Percentiles rank a stretch among this genome's conserved stretches.
Evolutionary conservation across 805 yeast species (phyloP).

Genomic region (Candida silvatica): DNA sequence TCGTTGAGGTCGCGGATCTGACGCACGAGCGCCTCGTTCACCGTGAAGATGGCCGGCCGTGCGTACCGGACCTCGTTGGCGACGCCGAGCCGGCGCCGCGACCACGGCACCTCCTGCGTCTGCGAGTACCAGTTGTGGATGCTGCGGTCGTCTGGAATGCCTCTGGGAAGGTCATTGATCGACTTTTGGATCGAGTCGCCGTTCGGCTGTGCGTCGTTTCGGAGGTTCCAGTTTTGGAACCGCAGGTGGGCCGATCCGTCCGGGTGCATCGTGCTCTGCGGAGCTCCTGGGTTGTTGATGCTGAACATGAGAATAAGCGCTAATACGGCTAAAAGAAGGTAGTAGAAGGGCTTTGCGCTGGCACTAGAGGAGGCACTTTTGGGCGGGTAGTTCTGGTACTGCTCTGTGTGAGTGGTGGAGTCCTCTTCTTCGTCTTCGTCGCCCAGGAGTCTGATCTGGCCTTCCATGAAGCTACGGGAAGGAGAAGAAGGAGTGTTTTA

Average conservation of each 20-base stretch:
- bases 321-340: too few relatives aligned
- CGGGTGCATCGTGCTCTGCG: too few relatives aligned
- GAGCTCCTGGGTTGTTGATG: too few relatives aligned
- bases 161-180: slow-evolving; percentile 9
- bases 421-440: too few relatives aligned
- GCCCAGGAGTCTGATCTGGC: too few relatives aligned
- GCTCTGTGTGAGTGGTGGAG: too few relatives aligned
- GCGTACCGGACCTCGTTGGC: slow-evolving; percentile 27
- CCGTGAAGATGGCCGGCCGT: slow-evolving; percentile 27
- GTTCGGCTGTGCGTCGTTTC: slow-evolving; percentile 20
- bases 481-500: too few relatives aligned
- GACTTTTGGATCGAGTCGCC: slow-evolving; percentile 14
- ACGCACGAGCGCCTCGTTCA: slow-evolving; percentile 39
- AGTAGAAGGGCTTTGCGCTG: too few relatives aligned
- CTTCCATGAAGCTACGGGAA: too few relatives aligned
- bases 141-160: slow-evolving; percentile 16
- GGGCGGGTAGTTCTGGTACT: too few relatives aligned
- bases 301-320: too few relatives aligned
- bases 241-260: slow-evolving; percentile 5
- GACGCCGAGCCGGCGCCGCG: slow-evolving; percentile 25
- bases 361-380: too few relatives aligned
- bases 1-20: slow-evolving; percentile 37
- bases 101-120: slow-evolving; percentile 26
- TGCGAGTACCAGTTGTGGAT: slow-evolving; percentile 18
- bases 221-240: slow-evolving; percentile 22